Evolutionary conservation across 148 eudicot species (phyloP), one percentile per base, ranked within the genome.

Genomic region (Selenicereus undatus): DNA sequence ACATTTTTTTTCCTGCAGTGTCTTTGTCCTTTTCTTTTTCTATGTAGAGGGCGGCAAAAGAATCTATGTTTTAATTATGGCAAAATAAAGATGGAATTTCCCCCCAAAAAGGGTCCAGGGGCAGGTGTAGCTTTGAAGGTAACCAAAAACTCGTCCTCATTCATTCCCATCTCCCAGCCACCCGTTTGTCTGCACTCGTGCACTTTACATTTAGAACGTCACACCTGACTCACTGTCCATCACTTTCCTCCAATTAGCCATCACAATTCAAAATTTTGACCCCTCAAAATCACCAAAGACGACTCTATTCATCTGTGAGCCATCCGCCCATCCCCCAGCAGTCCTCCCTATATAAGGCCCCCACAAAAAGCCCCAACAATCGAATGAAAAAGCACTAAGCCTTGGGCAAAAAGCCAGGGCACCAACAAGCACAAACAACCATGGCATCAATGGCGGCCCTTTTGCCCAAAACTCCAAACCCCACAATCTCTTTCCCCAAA

Each of bases 381-480:
- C 68, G 32, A n/a, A 66, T 24, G 22, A n/a, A 66, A 66, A 27
- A 27, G 27, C 35, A 66, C 71, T 39, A 39, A 64, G 78, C 79
- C 83, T 75, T 75, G 77, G 82, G 70, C 69, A 75, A 22, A 74
- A 35, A 74, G 64, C 78, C 83, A 81, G 78, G 78, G 66, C 75
- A 51, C 14, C 26, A 32, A 11, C 0, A n/a, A 8, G 3, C 2
- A 24, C 5, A 66, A 24, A 4, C 76, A 83, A 58, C 78, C 80
- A 92, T 92, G 97, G 88, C 93, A 52, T 81, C 97, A 45, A 91
- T 90, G 90, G 88, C 90, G 13, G 45, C 88, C 32, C 22, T 86
- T 13, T 76, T 80, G 82, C 11, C 82, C 86, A 89, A 79, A 75
- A 69, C 76, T 0, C 78, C 81, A 6, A 70, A 50, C 0, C 71